Evolutionary conservation across 768 basidiomycete genomes (phyloP).

Genomic region (Russula virescens): DNA sequence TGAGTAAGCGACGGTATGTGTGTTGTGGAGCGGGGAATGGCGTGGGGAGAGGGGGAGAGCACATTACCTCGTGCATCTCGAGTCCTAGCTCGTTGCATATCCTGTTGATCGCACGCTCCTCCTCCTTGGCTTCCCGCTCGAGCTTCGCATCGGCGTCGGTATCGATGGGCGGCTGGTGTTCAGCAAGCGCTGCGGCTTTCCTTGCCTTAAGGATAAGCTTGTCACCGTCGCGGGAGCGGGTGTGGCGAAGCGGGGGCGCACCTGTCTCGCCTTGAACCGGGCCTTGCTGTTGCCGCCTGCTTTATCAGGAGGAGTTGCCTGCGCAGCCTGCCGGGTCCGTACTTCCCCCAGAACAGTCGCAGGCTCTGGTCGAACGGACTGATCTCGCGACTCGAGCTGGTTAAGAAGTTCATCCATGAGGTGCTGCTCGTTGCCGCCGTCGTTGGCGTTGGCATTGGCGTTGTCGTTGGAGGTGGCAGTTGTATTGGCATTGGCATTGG

Average conservation of each 20-base stretch:
- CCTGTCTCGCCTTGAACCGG: conserved; percentile 70
- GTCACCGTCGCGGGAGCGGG: conserved; percentile 4
- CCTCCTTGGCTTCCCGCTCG: conserved; percentile 59
- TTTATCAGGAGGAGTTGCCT: conserved; percentile 30
- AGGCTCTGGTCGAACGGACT: conserved; percentile 44
- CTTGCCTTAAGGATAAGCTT: conserved; percentile 46
- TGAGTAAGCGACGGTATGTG: neutral
- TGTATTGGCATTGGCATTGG: conserved; percentile 40
- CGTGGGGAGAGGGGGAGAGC: neutral
- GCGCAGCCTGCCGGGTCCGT: neutral
- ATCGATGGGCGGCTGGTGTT: conserved; percentile 47
- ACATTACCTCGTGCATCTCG: conserved; percentile 56
- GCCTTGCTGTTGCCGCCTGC: conserved; percentile 56
- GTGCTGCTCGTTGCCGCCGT: too few species aligned
- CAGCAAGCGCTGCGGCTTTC: conserved; percentile 60
- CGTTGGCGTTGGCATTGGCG: too few species aligned
- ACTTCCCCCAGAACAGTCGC: conserved; percentile 46
- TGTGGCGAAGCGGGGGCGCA: conserved; percentile 28
- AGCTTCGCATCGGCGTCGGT: conserved; percentile 54
- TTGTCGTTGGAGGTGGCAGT: too few species aligned
- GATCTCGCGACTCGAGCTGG: conserved; percentile 64
- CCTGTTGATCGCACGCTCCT: conserved; percentile 56
- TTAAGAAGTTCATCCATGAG: conserved; percentile 72
- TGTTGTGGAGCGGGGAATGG: neutral
- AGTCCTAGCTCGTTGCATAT: conserved; percentile 63